Conservation (phyloP, 257 asterid genomes). For the Sherardia arvensis region DNA sequence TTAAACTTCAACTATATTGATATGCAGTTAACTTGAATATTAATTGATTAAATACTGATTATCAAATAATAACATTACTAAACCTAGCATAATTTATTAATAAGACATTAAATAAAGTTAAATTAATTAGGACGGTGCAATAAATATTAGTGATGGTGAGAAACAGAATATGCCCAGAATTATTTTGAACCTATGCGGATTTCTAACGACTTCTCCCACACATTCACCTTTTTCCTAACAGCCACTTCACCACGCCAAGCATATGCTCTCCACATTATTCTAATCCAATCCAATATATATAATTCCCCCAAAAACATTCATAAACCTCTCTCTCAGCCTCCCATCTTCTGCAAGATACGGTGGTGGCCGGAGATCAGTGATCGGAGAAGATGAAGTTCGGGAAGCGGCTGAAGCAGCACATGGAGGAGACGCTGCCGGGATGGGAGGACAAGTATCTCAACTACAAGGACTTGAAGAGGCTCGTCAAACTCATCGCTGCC, state of each 20-base stretch:
- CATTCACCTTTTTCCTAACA: slow-evolving; percentile 17
- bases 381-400: slow-evolving; percentile 70
- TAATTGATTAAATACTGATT: too few relatives aligned
- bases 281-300: neutral
- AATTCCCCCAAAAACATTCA: neutral
- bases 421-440: slow-evolving; percentile 63
- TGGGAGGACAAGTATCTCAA: slow-evolving; percentile 74
- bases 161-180: slow-evolving; percentile 70
- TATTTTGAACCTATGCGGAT: slow-evolving; percentile 16
- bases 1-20: too few relatives aligned
- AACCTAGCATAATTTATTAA: too few relatives aligned
- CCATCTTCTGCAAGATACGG: too few relatives aligned
- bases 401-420: slow-evolving; percentile 74
- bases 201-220: slow-evolving; percentile 15
- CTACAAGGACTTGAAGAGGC: slow-evolving; percentile 72
- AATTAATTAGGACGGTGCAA: too few relatives aligned
- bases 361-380: neutral
- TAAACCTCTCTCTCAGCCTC: neutral
- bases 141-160: neutral
- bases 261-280: slow-evolving; percentile 87
- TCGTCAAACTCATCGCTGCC: slow-evolving; percentile 45
- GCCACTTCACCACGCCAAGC: slow-evolving; percentile 71
- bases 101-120: too few relatives aligned
- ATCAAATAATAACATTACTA: too few relatives aligned
- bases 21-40: too few relatives aligned